Base-by-base conservation (phyloP, 2,329 filamentous ascomycete species). In the Bipolaris sorokiniana region DNA sequence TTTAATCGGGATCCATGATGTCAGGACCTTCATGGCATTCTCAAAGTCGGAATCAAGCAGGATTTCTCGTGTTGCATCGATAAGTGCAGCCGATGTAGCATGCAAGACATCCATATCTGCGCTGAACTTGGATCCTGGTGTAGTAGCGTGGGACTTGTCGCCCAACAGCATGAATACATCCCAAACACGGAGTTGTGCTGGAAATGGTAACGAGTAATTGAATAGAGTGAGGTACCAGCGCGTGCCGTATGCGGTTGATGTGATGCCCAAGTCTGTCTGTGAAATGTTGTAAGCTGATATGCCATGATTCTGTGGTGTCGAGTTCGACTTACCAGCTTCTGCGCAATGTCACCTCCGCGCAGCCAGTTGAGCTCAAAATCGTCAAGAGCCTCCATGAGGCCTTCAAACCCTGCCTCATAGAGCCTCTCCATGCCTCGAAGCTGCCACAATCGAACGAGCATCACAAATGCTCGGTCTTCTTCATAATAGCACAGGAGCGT, bases 201-300 rank as follows among this genome's bases (percentile, higher is more conserved):
- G 85, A 69, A 98, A 99, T 0, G 95, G 95, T 49, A 99, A 91
- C 15, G 92, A 96, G 71, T 98, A 90, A 77, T 98, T 98, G 83
- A 99, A 99, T 7, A 99, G 82, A 1, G 95, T 99, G 49, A 99
- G 83, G 74, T 99, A 99, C 95, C 95, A 99, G 50, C 93, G 85
- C 3, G 94, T 98, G 31, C 93, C 95, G 73, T 97, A 99, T n/a
- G 93, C 89, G 1, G 92, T 97, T 16, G 91, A 87, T 40, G 91
- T 87, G 66, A 99, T 95, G 61, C 84, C 83, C 28, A 97, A 83
- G 59, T 93, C 89, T 46, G 84, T 84, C 89, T 92, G 40, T 51
- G 52, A 56, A 41, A 34, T 48, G 11, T 53, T 42, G 26, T 74
- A 56, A 75, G 69, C 62, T 51, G 49, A 34, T 22, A 36, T 20